Percentiles rank a stretch among this genome's conserved stretches.
These are phyloP conservation scores for Starmerella cellae DNA, from an alignment of 805 yeast species.

Conservation along the genomic window DNA sequence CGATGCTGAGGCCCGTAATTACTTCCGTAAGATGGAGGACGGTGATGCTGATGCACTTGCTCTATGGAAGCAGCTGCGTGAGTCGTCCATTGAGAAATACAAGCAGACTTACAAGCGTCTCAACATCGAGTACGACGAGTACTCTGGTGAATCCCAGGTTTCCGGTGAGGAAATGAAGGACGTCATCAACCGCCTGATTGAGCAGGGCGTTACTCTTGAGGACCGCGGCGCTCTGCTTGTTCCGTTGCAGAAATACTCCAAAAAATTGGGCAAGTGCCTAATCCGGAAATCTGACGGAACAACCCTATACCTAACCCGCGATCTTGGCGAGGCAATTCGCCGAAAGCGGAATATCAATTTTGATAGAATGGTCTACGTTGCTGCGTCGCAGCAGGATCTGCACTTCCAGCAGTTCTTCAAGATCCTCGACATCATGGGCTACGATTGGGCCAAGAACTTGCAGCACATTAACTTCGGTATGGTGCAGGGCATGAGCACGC, in stretches of 20 bases:
- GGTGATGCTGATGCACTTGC: slow-evolving; percentile 71
- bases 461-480: slow-evolving; percentile 89
- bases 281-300: slow-evolving; percentile 95
- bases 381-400: slow-evolving; percentile 92
- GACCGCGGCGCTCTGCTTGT: slow-evolving; percentile 86
- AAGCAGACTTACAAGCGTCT: slow-evolving; percentile 80
- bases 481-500: slow-evolving; percentile 97
- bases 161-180: slow-evolving; percentile 54
- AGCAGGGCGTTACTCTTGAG: slow-evolving; percentile 59
- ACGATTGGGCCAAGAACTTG: slow-evolving; percentile 69
- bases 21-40: slow-evolving; percentile 82
- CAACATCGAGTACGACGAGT: slow-evolving; percentile 74
- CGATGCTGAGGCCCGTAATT: slow-evolving; percentile 73
- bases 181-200: slow-evolving; percentile 49
- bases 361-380: slow-evolving; percentile 91
- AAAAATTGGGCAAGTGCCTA: slow-evolving; percentile 83
- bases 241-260: slow-evolving; percentile 71
- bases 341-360: slow-evolving; percentile 74
- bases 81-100: slow-evolving; percentile 76
- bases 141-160: slow-evolving; percentile 95
- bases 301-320: slow-evolving; percentile 85
- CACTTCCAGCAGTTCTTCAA: slow-evolving; percentile 90
- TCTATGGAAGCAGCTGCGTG: slow-evolving; percentile 81
- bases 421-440: slow-evolving; percentile 79
- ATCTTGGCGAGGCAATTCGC: slow-evolving; percentile 88